Evolutionary conservation across 1,139 yeast genomes (phyloP).

Genomic region (Suzukiozyma palmioleophila): DNA sequence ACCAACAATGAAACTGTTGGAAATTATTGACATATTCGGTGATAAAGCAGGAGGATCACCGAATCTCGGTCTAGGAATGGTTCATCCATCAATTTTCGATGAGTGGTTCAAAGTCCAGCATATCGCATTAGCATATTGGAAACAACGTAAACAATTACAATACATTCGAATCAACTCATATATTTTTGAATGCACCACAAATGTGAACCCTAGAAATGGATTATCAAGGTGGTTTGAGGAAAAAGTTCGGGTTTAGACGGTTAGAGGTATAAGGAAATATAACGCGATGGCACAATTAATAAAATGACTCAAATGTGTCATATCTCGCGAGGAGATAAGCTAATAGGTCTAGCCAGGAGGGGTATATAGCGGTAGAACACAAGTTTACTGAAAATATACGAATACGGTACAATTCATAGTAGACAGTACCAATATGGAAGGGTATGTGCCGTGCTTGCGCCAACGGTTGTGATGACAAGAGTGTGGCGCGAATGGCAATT

Average conservation of each 20-base stretch:
- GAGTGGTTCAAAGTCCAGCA: conserved; percentile 58
- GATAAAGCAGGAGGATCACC: conserved; percentile 51
- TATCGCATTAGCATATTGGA: conserved; percentile 37
- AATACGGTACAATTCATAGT: no score
- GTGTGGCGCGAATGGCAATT: no score
- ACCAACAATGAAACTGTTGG: conserved; percentile 22
- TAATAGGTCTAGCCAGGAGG: no score
- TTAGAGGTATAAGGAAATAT: not conserved
- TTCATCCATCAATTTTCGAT: conserved; percentile 52
- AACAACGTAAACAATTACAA: conserved; percentile 22
- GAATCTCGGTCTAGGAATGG: conserved; percentile 52
- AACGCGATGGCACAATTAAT: no score
- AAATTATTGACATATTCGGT: conserved; percentile 46
- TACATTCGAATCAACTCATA: conserved; percentile 44
- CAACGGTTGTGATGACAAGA: no score
- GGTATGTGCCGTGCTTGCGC: no score
- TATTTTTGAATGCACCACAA: conserved; percentile 25
- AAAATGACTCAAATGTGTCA: no score
- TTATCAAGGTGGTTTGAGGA: conserved; percentile 42
- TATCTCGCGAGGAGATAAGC: no score
- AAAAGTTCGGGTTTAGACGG: conserved; percentile 12
- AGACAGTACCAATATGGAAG: no score
- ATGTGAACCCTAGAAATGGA: conserved; percentile 38
- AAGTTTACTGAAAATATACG: no score
- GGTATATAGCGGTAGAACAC: no score